Evolutionary conservation across 176 grass and related monocot genomes (phyloP).

Genomic region (Chloris gayana): DNA sequence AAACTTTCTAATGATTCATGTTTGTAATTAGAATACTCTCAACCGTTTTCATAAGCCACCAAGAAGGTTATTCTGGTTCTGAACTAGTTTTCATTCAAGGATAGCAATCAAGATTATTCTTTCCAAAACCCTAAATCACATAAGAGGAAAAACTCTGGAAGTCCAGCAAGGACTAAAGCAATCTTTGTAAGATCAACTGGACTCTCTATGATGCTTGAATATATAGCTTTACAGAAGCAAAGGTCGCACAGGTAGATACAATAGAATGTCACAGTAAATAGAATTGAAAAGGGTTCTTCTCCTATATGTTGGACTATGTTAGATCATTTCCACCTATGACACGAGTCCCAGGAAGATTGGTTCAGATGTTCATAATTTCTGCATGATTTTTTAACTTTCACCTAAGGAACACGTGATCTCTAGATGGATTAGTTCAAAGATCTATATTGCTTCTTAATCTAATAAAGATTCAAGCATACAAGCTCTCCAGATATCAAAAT

Average conservation of each 20-base stretch:
- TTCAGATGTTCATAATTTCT: background rate
- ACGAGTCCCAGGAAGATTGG: background rate
- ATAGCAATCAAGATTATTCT: background rate
- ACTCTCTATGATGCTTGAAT: background rate
- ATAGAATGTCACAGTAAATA: background rate
- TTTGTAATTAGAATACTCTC: background rate
- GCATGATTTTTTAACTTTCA: conserved; percentile 1
- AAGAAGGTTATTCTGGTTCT: background rate
- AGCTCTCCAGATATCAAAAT: background rate
- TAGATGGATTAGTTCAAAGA: background rate
- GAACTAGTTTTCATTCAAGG: background rate
- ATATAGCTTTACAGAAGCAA: conserved; percentile 7
- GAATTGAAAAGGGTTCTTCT: background rate
- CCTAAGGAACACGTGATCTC: background rate
- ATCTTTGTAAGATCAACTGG: background rate
- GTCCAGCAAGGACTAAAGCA: background rate
- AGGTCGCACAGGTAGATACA: background rate
- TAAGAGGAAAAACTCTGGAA: background rate
- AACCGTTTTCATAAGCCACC: background rate
- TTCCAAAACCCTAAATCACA: background rate
- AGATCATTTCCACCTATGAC: background rate
- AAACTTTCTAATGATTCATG: conserved; percentile 5
- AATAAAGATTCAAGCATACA: background rate
- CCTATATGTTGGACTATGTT: background rate
- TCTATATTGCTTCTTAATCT: background rate